Base-by-base conservation (phyloP, 441 rosid species). In the Bocquillonia castaneifolia region DNA sequence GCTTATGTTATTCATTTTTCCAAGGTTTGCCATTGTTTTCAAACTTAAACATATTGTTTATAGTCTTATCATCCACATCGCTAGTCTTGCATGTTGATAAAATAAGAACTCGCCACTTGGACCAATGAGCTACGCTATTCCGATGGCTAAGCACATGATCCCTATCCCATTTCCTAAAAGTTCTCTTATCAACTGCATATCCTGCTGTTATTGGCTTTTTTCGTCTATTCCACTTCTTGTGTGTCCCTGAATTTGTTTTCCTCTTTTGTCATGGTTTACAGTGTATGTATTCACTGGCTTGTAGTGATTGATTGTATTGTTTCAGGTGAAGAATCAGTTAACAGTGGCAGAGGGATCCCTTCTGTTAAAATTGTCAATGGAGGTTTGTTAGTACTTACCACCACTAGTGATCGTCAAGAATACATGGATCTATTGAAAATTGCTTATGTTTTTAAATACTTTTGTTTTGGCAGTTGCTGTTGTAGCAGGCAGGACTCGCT, bases 401-500 rank as follows among this genome's bases (percentile, higher is more conserved):
- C 40, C 57, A 62, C 64, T 32, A 70, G 29, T 56, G 51, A 40
- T 73, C 70, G 71, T 72, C 36, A 20, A 52, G 55, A 60, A n/a
- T 37, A 57, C 54, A 20, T 20, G 5, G 36, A 61, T 25, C 68
- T 47, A 50, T 55, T 55, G 28, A 44, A 62, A 50, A 63, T 73
- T 78, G 59, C 73, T 74, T 66, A 18, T 55, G 22, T n/a, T 48
- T 61, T 68, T 20, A 3, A 59, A 72, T 17, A 39, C 39, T 67
- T 59, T 32, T 74, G 58, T 76, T 66, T 70, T 81, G 80, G 85
- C 88, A 90, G 98, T 90, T 79, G 93, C 90, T 23, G 89, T 90
- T 69, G 88, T 90, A 73, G 77, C 81, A 0, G 99, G 99, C 73
- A 86, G 98, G 78, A 94, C 97, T 15, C 99, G 99, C 59, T 67